A percentile compares a stretch with the other conserved stretches of the same genome.
Evolutionary conservation across 208 protist genomes (phyloP).

Genomic region (Trypanosomatidae sp.): DNA sequence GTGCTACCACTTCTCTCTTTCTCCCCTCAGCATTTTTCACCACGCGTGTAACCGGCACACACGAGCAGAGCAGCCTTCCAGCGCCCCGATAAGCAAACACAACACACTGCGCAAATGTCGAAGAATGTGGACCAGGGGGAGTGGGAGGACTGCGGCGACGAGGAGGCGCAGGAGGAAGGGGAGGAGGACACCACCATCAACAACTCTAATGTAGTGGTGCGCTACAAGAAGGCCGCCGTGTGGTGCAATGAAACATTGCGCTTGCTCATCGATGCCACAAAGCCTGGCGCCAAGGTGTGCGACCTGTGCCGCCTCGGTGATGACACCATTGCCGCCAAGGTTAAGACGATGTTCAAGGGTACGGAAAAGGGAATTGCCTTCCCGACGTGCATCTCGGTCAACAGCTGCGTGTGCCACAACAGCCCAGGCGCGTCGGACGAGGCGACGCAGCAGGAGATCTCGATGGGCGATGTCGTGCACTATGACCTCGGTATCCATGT

Average conservation of each 20-base stretch:
- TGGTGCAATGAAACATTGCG: constrained; percentile 96
- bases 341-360: constrained; percentile 92
- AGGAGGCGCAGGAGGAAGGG: constrained; percentile 79
- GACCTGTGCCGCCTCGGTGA: constrained; percentile 90
- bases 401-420: constrained; percentile 98
- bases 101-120: constrained; percentile 39
- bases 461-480: constrained; percentile 97
- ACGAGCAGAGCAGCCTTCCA: neutral
- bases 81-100: neutral
- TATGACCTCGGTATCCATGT: constrained; percentile 99
- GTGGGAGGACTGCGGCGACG: constrained; percentile 64
- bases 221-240: constrained; percentile 95
- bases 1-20: neutral
- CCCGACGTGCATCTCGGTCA: constrained; percentile 98
- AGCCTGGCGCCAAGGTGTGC: constrained; percentile 87
- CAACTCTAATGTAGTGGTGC: constrained; percentile 96
- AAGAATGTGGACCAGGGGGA: constrained; percentile 77
- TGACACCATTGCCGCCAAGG: constrained; percentile 80
- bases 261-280: constrained; percentile 78
- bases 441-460: constrained; percentile 69
- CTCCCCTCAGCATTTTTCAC: neutral
- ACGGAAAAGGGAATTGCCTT: constrained; percentile 98
- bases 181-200: constrained; percentile 94
- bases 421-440: constrained; percentile 93
- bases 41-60: constrained; percentile 12